Percentiles rank a stretch among this genome's conserved stretches.
Evolutionary conservation across 1,284 basidiomycete genomes (phyloP).

Genomic region (Naganishia sp.): DNA sequence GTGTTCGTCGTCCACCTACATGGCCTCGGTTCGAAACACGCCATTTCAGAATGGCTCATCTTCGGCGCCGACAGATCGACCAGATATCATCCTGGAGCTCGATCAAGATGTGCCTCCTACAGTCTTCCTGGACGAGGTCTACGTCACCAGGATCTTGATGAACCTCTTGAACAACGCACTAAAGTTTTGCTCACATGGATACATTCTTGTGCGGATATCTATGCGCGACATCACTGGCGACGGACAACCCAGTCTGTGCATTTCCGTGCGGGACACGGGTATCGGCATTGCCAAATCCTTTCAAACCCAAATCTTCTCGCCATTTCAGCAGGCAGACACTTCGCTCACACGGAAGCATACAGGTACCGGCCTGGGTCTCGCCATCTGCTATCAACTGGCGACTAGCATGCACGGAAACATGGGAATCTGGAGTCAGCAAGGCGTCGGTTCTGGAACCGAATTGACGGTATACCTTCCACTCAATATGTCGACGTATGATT

Average conservation of each 20-base stretch:
- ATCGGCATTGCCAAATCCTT: conserved; percentile 33
- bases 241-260: conserved; percentile 25
- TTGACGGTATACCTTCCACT: conserved; percentile 23
- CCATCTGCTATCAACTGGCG: conserved; percentile 32
- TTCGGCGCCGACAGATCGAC: conserved; percentile 21
- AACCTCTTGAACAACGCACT: conserved; percentile 38
- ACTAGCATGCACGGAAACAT: conserved; percentile 33
- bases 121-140: conserved; percentile 36
- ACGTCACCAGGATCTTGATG: conserved; percentile 37
- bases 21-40: conserved; percentile 26
- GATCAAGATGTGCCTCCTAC: conserved; percentile 33
- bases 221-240: conserved; percentile 24
- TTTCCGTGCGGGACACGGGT: conserved; percentile 36
- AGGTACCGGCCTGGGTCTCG: conserved; percentile 36
- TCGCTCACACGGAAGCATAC: conserved; percentile 36
- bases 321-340: conserved; percentile 37
- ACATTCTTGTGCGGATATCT: conserved; percentile 32
- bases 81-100: conserved; percentile 37
- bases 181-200: conserved; percentile 37
- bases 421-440: conserved; percentile 32
- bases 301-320: conserved; percentile 33
- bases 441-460: conserved; percentile 27
- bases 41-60: conserved; percentile 25
- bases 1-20: conserved; percentile 25
- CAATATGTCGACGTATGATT: conserved; percentile 1